phyloP scores from a whole-genome alignment of 208 protist genomes.

The Trypanosoma lewisi region DNA sequence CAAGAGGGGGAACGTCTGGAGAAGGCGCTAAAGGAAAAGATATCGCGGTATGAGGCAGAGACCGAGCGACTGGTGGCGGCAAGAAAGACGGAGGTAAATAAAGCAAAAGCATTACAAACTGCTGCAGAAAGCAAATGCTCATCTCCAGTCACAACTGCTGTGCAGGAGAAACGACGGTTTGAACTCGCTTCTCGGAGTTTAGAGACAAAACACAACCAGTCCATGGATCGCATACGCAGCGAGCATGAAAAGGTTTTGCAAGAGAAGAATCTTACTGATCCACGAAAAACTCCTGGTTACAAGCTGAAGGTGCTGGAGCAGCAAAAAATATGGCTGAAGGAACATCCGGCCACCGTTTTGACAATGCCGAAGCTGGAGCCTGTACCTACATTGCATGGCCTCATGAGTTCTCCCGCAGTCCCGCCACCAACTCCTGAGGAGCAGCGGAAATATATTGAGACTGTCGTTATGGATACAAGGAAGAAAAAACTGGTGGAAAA shows the following conservation, averaged over 20 bases:
- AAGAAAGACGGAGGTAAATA: neutral
- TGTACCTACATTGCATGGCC: constrained; percentile 26
- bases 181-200: constrained; percentile 41
- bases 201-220: constrained; percentile 48
- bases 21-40: constrained; percentile 14
- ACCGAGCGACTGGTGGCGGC: constrained; percentile 18
- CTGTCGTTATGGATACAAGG: constrained; percentile 18
- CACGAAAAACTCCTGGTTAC: constrained; percentile 35
- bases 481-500: constrained; percentile 12
- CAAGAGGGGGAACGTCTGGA: constrained; percentile 14
- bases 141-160: neutral
- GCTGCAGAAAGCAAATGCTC: neutral
- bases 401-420: constrained; percentile 26
- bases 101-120: neutral
- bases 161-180: constrained; percentile 17
- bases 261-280: constrained; percentile 30
- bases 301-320: constrained; percentile 27
- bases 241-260: constrained; percentile 37
- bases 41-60: constrained; percentile 14
- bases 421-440: constrained; percentile 39
- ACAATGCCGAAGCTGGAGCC: constrained; percentile 29
- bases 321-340: constrained; percentile 43
- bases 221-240: constrained; percentile 35
- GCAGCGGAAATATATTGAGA: constrained; percentile 31
- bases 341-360: constrained; percentile 23